Percentiles rank a stretch among this genome's conserved stretches.
Evolutionary conservation across 139 green algal genomes (phyloP).

Genomic region (Chlamydomonas sphaeroides): DNA sequence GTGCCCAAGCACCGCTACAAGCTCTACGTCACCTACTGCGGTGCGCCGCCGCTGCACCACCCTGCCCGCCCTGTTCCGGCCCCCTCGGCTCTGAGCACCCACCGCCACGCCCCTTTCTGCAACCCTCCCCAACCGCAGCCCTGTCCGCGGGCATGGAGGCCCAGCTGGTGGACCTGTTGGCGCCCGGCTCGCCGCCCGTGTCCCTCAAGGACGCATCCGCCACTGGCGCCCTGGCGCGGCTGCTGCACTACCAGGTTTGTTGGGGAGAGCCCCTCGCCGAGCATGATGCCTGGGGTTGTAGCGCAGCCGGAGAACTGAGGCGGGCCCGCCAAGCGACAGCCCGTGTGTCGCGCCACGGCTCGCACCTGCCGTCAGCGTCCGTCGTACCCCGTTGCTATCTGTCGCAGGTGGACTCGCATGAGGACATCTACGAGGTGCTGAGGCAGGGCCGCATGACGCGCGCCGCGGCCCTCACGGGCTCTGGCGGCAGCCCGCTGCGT

Average conservation of each 20-base stretch:
- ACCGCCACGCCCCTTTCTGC: too few relatives aligned
- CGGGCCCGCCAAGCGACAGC: too few relatives aligned
- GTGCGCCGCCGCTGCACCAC: too few relatives aligned
- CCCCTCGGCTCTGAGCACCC: too few relatives aligned
- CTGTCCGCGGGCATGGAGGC: constrained; percentile 43
- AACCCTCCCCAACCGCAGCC: constrained; percentile 16
- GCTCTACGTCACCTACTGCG: constrained; percentile 41
- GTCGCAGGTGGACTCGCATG: constrained; percentile 22
- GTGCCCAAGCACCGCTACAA: constrained; percentile 44
- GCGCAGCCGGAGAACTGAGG: too few relatives aligned
- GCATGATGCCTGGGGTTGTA: too few relatives aligned
- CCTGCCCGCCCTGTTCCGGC: too few relatives aligned
- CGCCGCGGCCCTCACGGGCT: background rate
- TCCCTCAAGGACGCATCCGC: constrained; percentile 51
- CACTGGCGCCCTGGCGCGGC: constrained; percentile 31
- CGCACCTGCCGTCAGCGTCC: too few relatives aligned
- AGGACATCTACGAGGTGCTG: constrained; percentile 48
- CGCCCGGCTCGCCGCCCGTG: constrained; percentile 10
- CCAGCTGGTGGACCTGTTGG: constrained; percentile 49
- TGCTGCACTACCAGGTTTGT: constrained; percentile 32
- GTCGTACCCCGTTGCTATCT: too few relatives aligned
- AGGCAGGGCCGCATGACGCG: constrained; percentile 34
- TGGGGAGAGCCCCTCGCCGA: too few relatives aligned
- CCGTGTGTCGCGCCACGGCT: too few relatives aligned
- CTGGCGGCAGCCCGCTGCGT: background rate